Conservation (phyloP, 2,329 filamentous ascomycete species). For the Verticillium dahliae region DNA sequence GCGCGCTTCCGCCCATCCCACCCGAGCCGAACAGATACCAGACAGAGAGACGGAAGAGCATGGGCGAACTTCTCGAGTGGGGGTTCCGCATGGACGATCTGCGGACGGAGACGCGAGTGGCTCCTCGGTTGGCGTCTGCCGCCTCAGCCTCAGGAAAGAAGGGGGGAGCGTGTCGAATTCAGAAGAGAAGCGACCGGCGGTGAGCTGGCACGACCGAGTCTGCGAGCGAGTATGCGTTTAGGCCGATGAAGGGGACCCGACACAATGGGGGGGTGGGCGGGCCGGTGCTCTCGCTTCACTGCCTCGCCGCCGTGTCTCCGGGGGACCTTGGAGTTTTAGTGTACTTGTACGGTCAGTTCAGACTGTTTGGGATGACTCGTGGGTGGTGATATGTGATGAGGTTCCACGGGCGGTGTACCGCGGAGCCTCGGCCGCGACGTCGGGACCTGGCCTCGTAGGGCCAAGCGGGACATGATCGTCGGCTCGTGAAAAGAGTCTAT, state of each 20-base stretch:
- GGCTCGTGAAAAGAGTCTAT: neutral
- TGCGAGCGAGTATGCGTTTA: neutral
- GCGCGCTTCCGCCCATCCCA: neutral
- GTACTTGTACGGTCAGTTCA: neutral
- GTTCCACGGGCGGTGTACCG: neutral
- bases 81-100: neutral
- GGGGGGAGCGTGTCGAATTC: neutral
- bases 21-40: neutral
- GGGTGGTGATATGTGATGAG: neutral
- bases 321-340: neutral
- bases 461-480: neutral
- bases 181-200: too few relatives aligned
- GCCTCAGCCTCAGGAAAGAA: neutral
- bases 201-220: too few relatives aligned
- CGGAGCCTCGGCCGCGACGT: neutral
- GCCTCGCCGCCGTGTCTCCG: neutral
- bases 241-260: neutral
- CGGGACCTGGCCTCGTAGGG: neutral
- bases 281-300: neutral
- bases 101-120: neutral
- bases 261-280: neutral
- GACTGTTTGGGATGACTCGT: neutral
- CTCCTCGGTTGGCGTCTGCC: neutral
- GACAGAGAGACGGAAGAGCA: neutral
- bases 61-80: neutral